Evolutionary conservation across 805 yeast genomes (phyloP), one percentile per base, ranked within the genome.

Genomic region (Helenozyma rhizophorensis): DNA sequence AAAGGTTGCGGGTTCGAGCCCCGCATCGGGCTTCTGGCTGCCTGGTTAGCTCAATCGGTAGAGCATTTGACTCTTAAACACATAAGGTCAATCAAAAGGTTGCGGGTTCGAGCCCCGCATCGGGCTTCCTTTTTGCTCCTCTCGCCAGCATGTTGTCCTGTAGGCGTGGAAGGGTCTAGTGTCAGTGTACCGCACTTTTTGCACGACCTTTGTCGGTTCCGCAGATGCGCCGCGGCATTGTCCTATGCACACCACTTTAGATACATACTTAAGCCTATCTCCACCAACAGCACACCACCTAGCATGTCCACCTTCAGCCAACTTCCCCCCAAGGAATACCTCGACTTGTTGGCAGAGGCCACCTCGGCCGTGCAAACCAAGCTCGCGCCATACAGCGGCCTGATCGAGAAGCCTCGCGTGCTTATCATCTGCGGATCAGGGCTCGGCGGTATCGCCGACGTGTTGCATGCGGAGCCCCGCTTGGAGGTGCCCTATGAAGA

Each of bases 381-480:
- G 19, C 41, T 48, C 13, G 33, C 14, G 25, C 27, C 30, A 17
- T 34, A 9, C 22, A 33, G 43, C 5, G 40, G 31, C 9, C 29
- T 38, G 14, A 43, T 58, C 27, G 24, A 40, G 14, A 32, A 36
- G 9, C 95, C 96, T 2, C 63, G 76, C 39, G 79, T 77, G 0
- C 73, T 88, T 36, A 82, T 90, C 43, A 84, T 90, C 33, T 89
- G 97, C 60, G 98, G 98, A 6, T 84, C 96, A 4, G 98, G 98
- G 1, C 68, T 90, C 12, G 95, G 96, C 9, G 95, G 94, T 1
- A 80, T 90, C 30, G 81, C 89, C 2, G 67, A 73, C 30, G 60
- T 70, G 15, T 52, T 82, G 27, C 51, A 54, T 21, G 47, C 61
- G n/a, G 53, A 56, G 14, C 59, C 66, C 21, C 58, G 62, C 27